Conservation (phyloP, 208 protist genomes). For the Trypanosoma caninum region DNA sequence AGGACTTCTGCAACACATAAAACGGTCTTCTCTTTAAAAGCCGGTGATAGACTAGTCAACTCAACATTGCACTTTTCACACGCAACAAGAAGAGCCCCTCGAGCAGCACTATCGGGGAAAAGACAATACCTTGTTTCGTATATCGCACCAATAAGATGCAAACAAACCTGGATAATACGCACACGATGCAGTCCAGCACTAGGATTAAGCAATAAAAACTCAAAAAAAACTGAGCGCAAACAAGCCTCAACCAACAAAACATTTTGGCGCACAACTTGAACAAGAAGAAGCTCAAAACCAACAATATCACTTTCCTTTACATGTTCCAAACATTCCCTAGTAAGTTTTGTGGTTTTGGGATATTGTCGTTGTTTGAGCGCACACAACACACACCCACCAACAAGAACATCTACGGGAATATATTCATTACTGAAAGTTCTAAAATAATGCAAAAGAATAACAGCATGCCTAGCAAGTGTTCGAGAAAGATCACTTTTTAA, state of each 20-base stretch:
- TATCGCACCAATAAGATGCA: slow-evolving; percentile 45
- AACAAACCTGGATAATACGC: slow-evolving; percentile 40
- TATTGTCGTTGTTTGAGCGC: slow-evolving; percentile 57
- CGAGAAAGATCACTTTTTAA: slow-evolving; percentile 18
- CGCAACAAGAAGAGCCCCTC: slow-evolving; percentile 46
- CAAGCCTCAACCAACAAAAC: slow-evolving; percentile 72
- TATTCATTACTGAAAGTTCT: slow-evolving; percentile 14
- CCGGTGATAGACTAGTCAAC: slow-evolving; percentile 1
- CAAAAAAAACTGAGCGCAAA: slow-evolving; percentile 49
- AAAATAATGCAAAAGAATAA: slow-evolving; percentile 27
- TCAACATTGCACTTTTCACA: slow-evolving; percentile 21
- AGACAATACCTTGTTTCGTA: slow-evolving; percentile 60
- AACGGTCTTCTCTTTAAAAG: slow-evolving; percentile 13
- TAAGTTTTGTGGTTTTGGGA: not conserved
- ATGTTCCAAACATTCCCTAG: slow-evolving; percentile 7
- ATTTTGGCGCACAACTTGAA: slow-evolving; percentile 54
- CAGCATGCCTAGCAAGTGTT: slow-evolving; percentile 24
- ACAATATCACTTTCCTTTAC: slow-evolving; percentile 49
- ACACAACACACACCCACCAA: slow-evolving; percentile 57
- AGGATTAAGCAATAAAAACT: slow-evolving; percentile 27
- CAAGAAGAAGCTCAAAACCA: slow-evolving; percentile 56
- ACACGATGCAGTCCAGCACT: slow-evolving; percentile 29
- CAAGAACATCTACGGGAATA: slow-evolving; percentile 26
- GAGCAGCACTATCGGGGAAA: slow-evolving; percentile 58
- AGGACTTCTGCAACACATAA: slow-evolving; percentile 17